phyloP scores from a whole-genome alignment of 2,329 filamentous ascomycete species.

The Aciculosporium take region DNA sequence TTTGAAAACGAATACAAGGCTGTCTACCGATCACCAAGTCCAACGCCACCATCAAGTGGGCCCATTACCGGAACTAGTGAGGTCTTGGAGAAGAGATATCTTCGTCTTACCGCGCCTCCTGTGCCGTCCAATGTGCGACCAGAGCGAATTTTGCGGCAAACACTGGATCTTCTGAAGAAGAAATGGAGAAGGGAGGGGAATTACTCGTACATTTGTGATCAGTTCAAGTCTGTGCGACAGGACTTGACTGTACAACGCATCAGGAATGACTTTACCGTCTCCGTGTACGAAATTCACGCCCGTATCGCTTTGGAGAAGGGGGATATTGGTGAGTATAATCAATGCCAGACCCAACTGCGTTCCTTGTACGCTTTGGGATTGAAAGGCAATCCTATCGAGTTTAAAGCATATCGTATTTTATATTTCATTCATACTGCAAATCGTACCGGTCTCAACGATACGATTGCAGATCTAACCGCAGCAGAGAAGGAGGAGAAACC shows the following conservation, averaged over 20 bases:
- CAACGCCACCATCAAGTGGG: slow-evolving; percentile 41
- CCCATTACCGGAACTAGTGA: slow-evolving; percentile 80
- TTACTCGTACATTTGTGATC: slow-evolving; percentile 95
- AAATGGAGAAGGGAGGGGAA: slow-evolving; percentile 92
- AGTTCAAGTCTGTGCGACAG: slow-evolving; percentile 97
- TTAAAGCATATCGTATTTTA: slow-evolving; percentile 97
- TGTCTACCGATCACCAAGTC: slow-evolving; percentile 40
- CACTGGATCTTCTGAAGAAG: slow-evolving; percentile 76
- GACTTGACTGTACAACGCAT: slow-evolving; percentile 96
- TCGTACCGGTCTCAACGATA: slow-evolving; percentile 93
- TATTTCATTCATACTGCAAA: slow-evolving; percentile 99
- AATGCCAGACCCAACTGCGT: slow-evolving; percentile 96
- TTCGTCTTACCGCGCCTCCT: slow-evolving; percentile 81
- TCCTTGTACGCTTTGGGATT: slow-evolving; percentile 77
- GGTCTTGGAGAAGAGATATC: slow-evolving; percentile 80
- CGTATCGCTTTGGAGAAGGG: slow-evolving; percentile 95
- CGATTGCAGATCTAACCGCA: slow-evolving; percentile 95
- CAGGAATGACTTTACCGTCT: slow-evolving; percentile 90
- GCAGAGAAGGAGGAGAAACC: slow-evolving; percentile 79
- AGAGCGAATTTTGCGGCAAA: slow-evolving; percentile 62
- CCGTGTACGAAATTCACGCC: slow-evolving; percentile 93
- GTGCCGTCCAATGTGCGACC: slow-evolving; percentile 83
- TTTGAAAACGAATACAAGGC: slow-evolving; percentile 57
- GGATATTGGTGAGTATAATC: slow-evolving; percentile 99
- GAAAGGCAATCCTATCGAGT: slow-evolving; percentile 83